Evolutionary conservation across 139 green algal species (phyloP), one percentile per base, ranked within the genome.

Genomic region (Closterium sp.): DNA sequence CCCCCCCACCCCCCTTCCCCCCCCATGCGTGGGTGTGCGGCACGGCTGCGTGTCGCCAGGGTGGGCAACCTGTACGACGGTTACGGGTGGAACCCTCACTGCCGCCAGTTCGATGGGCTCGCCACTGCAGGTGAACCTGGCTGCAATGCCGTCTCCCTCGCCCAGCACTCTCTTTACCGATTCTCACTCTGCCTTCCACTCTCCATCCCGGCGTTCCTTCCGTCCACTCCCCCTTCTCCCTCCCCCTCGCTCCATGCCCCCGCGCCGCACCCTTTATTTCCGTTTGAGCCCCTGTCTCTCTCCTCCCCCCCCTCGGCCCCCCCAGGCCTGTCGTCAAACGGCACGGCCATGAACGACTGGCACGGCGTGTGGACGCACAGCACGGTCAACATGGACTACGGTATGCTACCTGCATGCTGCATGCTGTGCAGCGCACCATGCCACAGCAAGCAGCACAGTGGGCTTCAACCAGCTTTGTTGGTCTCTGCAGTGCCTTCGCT

Each of bases 301-400:
- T 19, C 55, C 55, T 1, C 55, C 55, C 12, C 12, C 16, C 43
- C 43, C 43, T 66, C 43, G 2, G 23, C 83, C 83, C 7, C 30
- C 8, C 30, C 83, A 86, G 83, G 83, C 4, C 83, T 86, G n/a
- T 34, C 30, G 3, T 32, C 86, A 31, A 89, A 81, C 86, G 86
- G 86, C 86, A 81, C 36, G 38, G 86, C 86, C 35, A 31, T 92
- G 86, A 93, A 93, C 81, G 90, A 93, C 43, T 93, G 90, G 90
- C 25, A 92, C 25, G 90, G 90, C 9, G 38, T 66, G n/a, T 93
- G 90, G 90, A 90, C 86, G 25, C 90, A 93, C 84, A 92, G 86
- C 33, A 92, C 34, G 3, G 55, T 93, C 64, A 33, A 76, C 9
- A 66, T 33, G 12, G 36, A 88, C n/a, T 91, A 91, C 36, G 88